A percentile compares a stretch with the other conserved stretches of the same genome.
Evolutionary conservation across 2,329 filamentous ascomycete species (phyloP).

Genomic region (Stachybotrys chlorohalonatus): DNA sequence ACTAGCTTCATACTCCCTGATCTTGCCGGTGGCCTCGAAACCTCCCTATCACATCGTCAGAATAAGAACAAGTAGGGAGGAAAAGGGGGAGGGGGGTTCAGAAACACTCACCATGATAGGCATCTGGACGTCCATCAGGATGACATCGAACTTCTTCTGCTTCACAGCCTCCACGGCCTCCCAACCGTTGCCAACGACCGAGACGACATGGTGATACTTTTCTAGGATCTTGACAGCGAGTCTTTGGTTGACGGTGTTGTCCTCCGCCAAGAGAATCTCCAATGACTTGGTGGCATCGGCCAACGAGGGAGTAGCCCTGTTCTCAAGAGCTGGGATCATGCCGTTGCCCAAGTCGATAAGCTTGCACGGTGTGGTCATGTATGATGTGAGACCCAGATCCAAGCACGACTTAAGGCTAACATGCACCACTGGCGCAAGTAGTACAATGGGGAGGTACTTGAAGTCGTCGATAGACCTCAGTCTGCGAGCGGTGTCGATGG

Average conservation of each 20-base stretch:
- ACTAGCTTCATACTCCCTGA: slow-evolving; percentile 85
- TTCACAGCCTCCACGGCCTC: slow-evolving; percentile 92
- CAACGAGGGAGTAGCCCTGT: slow-evolving; percentile 80
- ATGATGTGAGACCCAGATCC: slow-evolving; percentile 94
- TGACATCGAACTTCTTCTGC: slow-evolving; percentile 87
- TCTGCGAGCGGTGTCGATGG: slow-evolving; percentile 79
- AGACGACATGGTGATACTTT: slow-evolving; percentile 89
- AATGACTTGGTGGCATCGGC: slow-evolving; percentile 94
- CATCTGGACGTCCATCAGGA: slow-evolving; percentile 99
- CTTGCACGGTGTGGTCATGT: slow-evolving; percentile 95
- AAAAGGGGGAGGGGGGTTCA: not conserved
- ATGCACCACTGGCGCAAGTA: slow-evolving; percentile 80
- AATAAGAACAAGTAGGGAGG: not conserved
- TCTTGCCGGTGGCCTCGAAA: slow-evolving; percentile 94
- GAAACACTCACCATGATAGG: slow-evolving; percentile 74
- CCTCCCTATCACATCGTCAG: slow-evolving; percentile 59
- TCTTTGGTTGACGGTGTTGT: slow-evolving; percentile 95
- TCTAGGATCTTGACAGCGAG: slow-evolving; percentile 94
- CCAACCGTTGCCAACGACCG: slow-evolving; percentile 88
- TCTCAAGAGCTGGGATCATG: slow-evolving; percentile 91
- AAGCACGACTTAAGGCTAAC: slow-evolving; percentile 89
- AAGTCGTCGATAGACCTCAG: slow-evolving; percentile 86
- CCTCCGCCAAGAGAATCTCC: slow-evolving; percentile 89
- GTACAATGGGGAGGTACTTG: slow-evolving; percentile 94
- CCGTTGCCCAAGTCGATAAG: slow-evolving; percentile 92